phyloP scores from a whole-genome alignment of 2,329 filamentous ascomycete genomes.

The Zasmidium angulare region DNA sequence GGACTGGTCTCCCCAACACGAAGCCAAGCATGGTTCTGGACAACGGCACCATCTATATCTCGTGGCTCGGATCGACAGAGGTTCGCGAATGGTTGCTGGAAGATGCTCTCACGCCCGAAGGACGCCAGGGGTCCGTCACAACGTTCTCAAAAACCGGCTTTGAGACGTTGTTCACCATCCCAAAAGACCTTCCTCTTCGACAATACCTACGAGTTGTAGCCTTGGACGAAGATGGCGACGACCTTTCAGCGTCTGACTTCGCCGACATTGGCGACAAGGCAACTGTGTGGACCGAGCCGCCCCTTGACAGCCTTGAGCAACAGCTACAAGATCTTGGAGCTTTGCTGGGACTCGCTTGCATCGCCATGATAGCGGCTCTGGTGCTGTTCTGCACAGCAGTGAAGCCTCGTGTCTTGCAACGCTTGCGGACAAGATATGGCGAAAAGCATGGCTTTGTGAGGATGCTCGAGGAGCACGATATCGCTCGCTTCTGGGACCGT shows the following conservation, averaged over 20 bases:
- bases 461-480: not conserved
- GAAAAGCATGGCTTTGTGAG: not conserved
- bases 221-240: slow-evolving; percentile 15
- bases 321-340: slow-evolving; percentile 6
- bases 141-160: slow-evolving; percentile 18
- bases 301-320: not conserved
- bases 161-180: slow-evolving; percentile 19
- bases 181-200: slow-evolving; percentile 6
- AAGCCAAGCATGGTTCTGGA: slow-evolving; percentile 28
- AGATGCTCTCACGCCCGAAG: slow-evolving; percentile 14
- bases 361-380: slow-evolving; percentile 1
- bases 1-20: slow-evolving; percentile 39
- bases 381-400: slow-evolving; percentile 1
- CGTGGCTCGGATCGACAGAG: slow-evolving; percentile 49
- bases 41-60: slow-evolving; percentile 46
- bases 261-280: slow-evolving; percentile 6
- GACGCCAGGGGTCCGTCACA: not conserved
- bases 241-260: slow-evolving; percentile 5
- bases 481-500: not conserved
- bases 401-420: not conserved
- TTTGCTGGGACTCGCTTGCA: slow-evolving; percentile 4
- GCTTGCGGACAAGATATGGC: not conserved
- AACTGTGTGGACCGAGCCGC: not conserved
- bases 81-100: slow-evolving; percentile 48
- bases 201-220: slow-evolving; percentile 24